Base-by-base conservation (phyloP, 2,329 filamentous ascomycete genomes). In the Fusarium coffeatum region DNA sequence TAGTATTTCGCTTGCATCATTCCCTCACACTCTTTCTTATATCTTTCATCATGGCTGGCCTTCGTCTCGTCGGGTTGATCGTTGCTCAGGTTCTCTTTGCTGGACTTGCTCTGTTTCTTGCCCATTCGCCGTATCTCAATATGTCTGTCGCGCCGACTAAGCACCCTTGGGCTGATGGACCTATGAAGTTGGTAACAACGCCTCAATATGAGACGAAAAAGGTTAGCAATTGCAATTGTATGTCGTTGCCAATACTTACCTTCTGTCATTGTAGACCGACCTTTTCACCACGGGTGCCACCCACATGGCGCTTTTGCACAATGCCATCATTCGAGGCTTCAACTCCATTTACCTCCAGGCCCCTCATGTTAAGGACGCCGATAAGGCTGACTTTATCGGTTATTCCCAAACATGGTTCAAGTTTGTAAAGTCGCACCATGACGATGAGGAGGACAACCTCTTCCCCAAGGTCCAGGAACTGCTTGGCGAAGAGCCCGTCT, bases 321-420 rank as follows among this genome's bases (percentile, higher is more conserved):
- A 90, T 72, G 80, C 85, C 59, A 86, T 90, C 72, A 85, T 90
- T 67, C 86, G 88, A 43, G 87, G 87, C 56, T 89, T 87, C 81
- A 90, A 91, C 78, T 86, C 83, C 72, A 89, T 91, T 74, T 89
- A 87, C 75, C 83, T 85, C 42, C 88, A 90, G 76, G 87, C 87
- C 1, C 82, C 83, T 13, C 80, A 85, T 70, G 77, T 90, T 43
- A 76, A 81, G 12, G 81, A 83, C 4, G 76, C 77, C n/a, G 87
- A 90, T 75, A 84, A 84, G 75, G 75, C 78, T 49, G 85, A 86
- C 75, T 90, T 91, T 69, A 77, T 89, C 55, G 83, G 83, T 20
- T 90, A 90, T 78, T 80, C 82, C 30, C 80, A 86, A 55, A 85
- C 87, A 1, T 89, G 87, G 86, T 82, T 84, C 78, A 84, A 85